A percentile compares a stretch with the other conserved stretches of the same genome.
phyloP scores from a whole-genome alignment of 495 filamentous ascomycete species.

The Halenospora varia region DNA sequence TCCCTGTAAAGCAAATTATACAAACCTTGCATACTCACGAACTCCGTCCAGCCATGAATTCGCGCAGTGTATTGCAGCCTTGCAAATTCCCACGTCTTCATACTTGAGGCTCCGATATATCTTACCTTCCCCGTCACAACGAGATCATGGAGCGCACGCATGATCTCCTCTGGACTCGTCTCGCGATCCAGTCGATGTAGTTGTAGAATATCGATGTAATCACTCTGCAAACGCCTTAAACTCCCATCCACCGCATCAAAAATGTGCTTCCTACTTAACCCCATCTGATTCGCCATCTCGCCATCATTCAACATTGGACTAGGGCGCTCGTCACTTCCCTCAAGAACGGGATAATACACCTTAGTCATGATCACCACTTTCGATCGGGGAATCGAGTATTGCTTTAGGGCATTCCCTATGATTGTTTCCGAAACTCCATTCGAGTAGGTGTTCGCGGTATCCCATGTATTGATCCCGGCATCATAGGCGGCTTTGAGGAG shows the following conservation, averaged over 20 bases:
- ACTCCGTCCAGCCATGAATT: conserved; percentile 50
- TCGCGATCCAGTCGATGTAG: conserved; percentile 54
- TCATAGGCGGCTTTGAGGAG: conserved; percentile 64
- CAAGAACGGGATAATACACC: conserved; percentile 56
- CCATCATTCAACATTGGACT: background rate
- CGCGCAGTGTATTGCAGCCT: conserved; percentile 38
- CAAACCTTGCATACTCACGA: conserved; percentile 56
- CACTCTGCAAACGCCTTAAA: conserved; percentile 48
- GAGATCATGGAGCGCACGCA: conserved; percentile 57
- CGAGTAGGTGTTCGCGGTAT: conserved; percentile 64
- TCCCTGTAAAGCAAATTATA: conserved; percentile 56
- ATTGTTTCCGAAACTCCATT: conserved; percentile 67
- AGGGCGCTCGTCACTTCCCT: background rate
- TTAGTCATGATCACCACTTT: conserved; percentile 75
- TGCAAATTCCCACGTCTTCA: conserved; percentile 53
- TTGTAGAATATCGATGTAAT: conserved; percentile 64
- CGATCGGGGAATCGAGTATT: conserved; percentile 69
- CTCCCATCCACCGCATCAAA: conserved; percentile 56
- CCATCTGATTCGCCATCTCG: conserved; percentile 21
- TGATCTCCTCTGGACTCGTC: conserved; percentile 50
- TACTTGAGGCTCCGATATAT: conserved; percentile 54
- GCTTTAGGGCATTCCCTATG: conserved; percentile 70
- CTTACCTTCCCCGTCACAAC: conserved; percentile 50
- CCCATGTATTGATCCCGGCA: conserved; percentile 67
- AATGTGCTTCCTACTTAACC: conserved; percentile 51